Evolutionary conservation across 768 basidiomycete species (phyloP).

Genomic region (Psilocybe tampanensis): DNA sequence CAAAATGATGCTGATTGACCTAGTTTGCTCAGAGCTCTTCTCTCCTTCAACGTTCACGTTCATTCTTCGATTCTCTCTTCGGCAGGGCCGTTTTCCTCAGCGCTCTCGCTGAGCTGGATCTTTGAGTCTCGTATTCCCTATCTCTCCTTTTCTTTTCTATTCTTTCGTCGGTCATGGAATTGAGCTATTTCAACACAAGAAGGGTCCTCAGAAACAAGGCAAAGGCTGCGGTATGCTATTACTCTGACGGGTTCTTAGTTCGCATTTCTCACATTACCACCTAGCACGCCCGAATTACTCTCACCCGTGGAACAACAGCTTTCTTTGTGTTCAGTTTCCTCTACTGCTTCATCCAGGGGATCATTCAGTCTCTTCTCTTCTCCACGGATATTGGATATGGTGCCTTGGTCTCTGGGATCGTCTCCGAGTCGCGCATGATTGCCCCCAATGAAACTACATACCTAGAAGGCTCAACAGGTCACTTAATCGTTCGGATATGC

Average conservation of each 20-base stretch:
- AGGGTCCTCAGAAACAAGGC: constrained; percentile 19
- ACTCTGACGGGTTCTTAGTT: background rate
- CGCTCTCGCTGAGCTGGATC: constrained; percentile 19
- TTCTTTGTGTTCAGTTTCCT: constrained; percentile 56
- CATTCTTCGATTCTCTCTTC: constrained; percentile 10
- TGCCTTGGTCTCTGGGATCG: constrained; percentile 38
- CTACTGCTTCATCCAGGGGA: constrained; percentile 54
- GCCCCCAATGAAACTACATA: constrained; percentile 38
- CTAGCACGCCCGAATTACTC: constrained; percentile 40
- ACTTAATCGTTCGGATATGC: constrained; percentile 44
- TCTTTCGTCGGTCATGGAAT: constrained; percentile 6
- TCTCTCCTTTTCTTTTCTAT: no score
- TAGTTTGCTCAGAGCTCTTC: background rate
- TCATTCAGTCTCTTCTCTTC: constrained; percentile 51
- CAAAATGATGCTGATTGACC: background rate
- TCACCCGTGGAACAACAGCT: constrained; percentile 39
- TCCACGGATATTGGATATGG: constrained; percentile 44
- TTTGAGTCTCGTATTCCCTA: constrained; percentile 10
- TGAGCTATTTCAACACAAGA: constrained; percentile 10
- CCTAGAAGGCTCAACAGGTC: constrained; percentile 29
- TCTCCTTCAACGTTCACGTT: constrained; percentile 12
- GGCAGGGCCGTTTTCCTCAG: constrained; percentile 21
- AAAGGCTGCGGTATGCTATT: constrained; percentile 16
- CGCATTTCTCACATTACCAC: background rate
- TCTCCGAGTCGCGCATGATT: constrained; percentile 33